These are phyloP conservation scores for Drechslera avenae DNA, from an alignment of 2,329 filamentous ascomycete genomes.

Conservation along the genomic window DNA sequence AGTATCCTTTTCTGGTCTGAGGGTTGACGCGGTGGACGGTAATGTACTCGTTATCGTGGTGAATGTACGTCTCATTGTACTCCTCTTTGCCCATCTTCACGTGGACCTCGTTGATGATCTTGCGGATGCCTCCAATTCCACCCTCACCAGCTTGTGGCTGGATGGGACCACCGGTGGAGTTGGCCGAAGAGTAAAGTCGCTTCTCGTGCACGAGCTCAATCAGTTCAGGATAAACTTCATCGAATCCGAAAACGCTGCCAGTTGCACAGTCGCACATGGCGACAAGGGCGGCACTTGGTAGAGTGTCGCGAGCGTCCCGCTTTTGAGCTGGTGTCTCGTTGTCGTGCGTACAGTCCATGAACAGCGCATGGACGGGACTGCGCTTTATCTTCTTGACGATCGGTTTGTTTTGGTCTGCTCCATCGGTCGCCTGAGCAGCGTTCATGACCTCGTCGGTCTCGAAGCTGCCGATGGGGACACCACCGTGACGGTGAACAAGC, in stretches of 20 bases:
- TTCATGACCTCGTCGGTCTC: conserved; percentile 85
- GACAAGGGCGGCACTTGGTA: conserved; percentile 91
- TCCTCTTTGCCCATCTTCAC: conserved; percentile 93
- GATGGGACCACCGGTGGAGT: conserved; percentile 64
- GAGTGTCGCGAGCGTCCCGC: conserved; percentile 87
- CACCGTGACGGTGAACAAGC: conserved; percentile 90
- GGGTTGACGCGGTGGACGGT: conserved; percentile 96
- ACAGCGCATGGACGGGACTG: conserved; percentile 88
- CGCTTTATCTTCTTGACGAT: conserved; percentile 81
- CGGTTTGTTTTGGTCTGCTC: conserved; percentile 21
- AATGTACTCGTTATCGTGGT: conserved; percentile 94
- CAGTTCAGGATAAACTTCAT: conserved; percentile 91
- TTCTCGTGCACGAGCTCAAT: conserved; percentile 94
- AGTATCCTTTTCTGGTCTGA: conserved; percentile 88
- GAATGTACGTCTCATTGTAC: conserved; percentile 94
- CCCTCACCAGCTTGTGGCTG: conserved; percentile 72
- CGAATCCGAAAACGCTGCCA: conserved; percentile 97
- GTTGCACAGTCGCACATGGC: conserved; percentile 95
- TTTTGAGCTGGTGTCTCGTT: conserved; percentile 97
- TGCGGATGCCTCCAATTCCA: conserved; percentile 90
- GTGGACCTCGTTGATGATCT: conserved; percentile 92
- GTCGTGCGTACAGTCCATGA: conserved; percentile 99
- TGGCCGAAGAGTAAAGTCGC: conserved; percentile 78
- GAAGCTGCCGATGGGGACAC: conserved; percentile 94
- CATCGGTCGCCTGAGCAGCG: conserved; percentile 54